phyloP scores from a whole-genome alignment of 2,329 filamentous ascomycete genomes.

The Pyrenophora tritici-repentis region DNA sequence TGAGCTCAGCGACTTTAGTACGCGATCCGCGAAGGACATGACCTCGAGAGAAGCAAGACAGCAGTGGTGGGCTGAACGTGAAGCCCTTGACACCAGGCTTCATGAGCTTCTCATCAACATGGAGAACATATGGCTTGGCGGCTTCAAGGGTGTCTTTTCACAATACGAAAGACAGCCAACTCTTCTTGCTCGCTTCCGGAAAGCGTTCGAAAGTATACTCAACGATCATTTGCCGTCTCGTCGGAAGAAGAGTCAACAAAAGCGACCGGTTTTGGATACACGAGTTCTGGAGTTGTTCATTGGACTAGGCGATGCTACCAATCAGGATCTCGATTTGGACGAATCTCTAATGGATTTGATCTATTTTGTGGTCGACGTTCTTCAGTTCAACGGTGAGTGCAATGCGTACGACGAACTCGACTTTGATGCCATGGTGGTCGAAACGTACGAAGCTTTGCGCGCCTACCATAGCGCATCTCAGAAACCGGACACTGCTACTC shows the following conservation, averaged over 20 bases:
- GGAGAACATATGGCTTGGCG: conserved; percentile 91
- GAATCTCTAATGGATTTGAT: conserved; percentile 89
- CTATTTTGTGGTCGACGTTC: conserved; percentile 94
- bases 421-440: conserved; percentile 87
- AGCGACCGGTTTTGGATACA: conserved; percentile 60
- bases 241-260: conserved; percentile 61
- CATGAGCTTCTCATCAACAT: conserved; percentile 81
- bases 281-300: conserved; percentile 86
- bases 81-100: conserved; percentile 76
- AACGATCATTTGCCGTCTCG: conserved; percentile 86
- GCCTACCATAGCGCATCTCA: conserved; percentile 68
- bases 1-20: conserved; percentile 77
- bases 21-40: conserved; percentile 74
- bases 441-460: conserved; percentile 81
- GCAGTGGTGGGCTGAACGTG: conserved; percentile 88
- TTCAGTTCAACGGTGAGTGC: conserved; percentile 93
- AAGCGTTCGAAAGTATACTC: conserved; percentile 76
- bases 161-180: conserved; percentile 67
- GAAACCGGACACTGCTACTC: conserved; percentile 44
- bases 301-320: conserved; percentile 75
- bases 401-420: conserved; percentile 99
- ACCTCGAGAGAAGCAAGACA: conserved; percentile 74
- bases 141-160: conserved; percentile 93
- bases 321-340: conserved; percentile 74
- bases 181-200: conserved; percentile 75